Conservation (phyloP, 768 basidiomycete genomes). For the Nevesoporus exiguus region DNA sequence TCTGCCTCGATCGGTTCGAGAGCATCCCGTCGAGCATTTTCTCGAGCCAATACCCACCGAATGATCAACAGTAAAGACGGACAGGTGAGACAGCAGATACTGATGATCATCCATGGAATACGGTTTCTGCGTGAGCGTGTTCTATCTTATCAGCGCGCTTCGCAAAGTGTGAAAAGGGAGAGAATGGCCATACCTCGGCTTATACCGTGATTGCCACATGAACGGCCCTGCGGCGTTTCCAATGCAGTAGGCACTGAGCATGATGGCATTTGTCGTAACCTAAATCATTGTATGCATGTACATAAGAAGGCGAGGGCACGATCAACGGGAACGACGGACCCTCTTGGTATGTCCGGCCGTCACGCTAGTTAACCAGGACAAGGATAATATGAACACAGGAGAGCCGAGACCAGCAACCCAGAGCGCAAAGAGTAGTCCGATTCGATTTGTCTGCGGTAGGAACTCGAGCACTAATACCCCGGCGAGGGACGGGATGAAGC, state of each 20-base stretch:
- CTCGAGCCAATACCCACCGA: constrained; percentile 48
- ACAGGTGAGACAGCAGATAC: constrained; percentile 55
- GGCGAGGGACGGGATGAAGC: constrained; percentile 61
- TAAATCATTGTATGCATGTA: background rate
- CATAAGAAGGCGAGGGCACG: background rate
- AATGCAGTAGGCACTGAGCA: constrained; percentile 67
- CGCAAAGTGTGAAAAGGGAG: background rate
- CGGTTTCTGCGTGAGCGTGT: constrained; percentile 47
- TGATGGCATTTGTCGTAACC: constrained; percentile 55
- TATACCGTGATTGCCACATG: constrained; percentile 71
- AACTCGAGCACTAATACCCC: constrained; percentile 61
- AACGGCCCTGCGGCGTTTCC: constrained; percentile 70
- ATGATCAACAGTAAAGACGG: constrained; percentile 48
- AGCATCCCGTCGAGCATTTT: constrained; percentile 65
- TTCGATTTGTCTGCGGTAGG: constrained; percentile 60
- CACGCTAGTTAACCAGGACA: constrained; percentile 63
- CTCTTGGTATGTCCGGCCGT: constrained; percentile 73
- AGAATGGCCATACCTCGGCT: constrained; percentile 47
- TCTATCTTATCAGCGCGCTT: background rate
- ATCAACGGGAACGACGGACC: constrained; percentile 40
- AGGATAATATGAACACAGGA: constrained; percentile 56
- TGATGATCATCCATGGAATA: constrained; percentile 76
- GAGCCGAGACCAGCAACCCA: constrained; percentile 42
- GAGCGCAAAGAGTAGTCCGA: constrained; percentile 56
- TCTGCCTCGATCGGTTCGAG: constrained; percentile 54